Evolutionary conservation across 129 eudicot genomes (phyloP), one percentile per base, ranked within the genome.

Genomic region (Chrysanthemum makinoi): DNA sequence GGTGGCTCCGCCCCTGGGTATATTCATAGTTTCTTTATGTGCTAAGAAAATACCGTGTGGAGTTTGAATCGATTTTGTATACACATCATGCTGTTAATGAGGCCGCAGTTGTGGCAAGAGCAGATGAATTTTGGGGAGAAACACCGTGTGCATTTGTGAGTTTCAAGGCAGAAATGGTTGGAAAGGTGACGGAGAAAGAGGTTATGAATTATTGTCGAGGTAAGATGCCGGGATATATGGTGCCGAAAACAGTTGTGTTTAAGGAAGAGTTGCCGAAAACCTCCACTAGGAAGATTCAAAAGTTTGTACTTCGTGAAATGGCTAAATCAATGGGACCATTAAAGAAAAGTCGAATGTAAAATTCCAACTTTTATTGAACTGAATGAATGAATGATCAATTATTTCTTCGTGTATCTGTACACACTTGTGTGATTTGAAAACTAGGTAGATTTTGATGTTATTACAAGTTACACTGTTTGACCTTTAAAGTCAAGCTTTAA

Each of bases 91-190:
- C 69, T 60, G 80, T 86, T 57, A 75, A 80, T 1, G 91, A 86
- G 80, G 91, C 84, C 10, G 86, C 88, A 5, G 91, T 86, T 59
- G 91, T 86, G 78, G 86, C 91, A 8, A 72, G 82, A 62, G 84
- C 82, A 28, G 88, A 86, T 69, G 83, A 77, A 17, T 73, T 30
- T 43, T 86, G 91, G 91, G 91, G 91, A 0, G 88, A 86, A 53
- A 83, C 88, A 47, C 91, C 91, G 7, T 86, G 91, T 35, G 91
- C 91, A 18, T 86, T 86, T 75, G 83, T 86, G 72, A 86, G 87
- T 50, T 74, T 86, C 74, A 83, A 83, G 57, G 77, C 68, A 46
- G 81, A 71, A 52, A 51, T 78, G 60, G 62, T 2, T n/a, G 80
- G 72, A 6, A 73, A 56, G 55, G 77, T 77, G 60, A 80, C 49